Percentiles rank a stretch among this genome's conserved stretches.
Conservation (phyloP, 148 eudicot genomes). For the Spergularia bocconei region DNA sequence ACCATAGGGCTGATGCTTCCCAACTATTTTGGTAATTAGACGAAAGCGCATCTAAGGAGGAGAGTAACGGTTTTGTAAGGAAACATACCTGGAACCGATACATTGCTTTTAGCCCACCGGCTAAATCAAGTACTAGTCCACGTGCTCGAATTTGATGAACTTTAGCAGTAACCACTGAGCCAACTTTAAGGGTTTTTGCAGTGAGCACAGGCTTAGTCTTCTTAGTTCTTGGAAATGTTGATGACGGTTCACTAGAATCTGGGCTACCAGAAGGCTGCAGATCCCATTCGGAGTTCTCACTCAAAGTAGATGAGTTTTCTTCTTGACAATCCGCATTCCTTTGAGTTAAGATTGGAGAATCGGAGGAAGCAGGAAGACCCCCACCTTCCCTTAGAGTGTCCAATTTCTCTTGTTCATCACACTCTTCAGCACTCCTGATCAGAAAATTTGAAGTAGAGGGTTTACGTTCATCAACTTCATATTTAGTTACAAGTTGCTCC, state of each 20-base stretch:
- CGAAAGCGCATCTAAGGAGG: background rate
- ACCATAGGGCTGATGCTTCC: background rate
- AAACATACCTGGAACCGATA: conserved; percentile 77
- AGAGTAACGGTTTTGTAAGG: background rate
- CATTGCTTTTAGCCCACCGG: conserved; percentile 83
- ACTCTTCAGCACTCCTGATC: conserved; percentile 72
- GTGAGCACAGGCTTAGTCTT: conserved; percentile 26
- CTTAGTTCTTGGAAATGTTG: conserved; percentile 13
- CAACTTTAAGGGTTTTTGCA: conserved; percentile 60
- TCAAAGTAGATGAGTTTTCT: conserved; percentile 47
- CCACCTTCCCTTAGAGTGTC: conserved; percentile 22
- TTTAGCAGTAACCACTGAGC: conserved; percentile 58
- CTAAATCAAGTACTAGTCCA: conserved; percentile 86
- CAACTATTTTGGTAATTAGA: background rate
- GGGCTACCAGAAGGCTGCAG: conserved; percentile 14
- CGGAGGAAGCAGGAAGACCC: conserved; percentile 27
- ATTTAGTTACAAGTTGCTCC: conserved; percentile 29
- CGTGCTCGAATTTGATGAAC: conserved; percentile 82
- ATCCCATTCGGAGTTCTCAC: conserved; percentile 30
- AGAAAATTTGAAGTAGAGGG: conserved; percentile 34
- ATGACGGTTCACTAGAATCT: conserved; percentile 15
- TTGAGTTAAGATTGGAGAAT: conserved; percentile 53
- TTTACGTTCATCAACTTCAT: conserved; percentile 26
- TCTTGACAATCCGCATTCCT: conserved; percentile 67
- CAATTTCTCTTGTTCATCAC: conserved; percentile 72